Base-by-base conservation (phyloP, 2,329 filamentous ascomycete species). In the Fusarium cyanostomum region DNA sequence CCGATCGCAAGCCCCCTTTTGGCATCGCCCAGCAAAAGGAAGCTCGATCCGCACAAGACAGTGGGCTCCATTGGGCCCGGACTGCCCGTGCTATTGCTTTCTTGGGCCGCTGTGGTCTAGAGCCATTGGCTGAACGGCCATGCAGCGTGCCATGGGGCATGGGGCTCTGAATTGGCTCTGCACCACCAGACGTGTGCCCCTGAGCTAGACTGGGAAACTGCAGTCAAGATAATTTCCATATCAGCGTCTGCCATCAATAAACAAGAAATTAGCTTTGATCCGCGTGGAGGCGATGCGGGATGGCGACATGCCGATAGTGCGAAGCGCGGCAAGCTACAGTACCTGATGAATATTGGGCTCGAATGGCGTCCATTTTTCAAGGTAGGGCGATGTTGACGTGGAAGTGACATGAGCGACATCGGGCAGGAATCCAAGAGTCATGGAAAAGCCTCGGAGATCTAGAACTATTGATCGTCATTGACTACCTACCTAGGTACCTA, bases 301-400 rank as follows among this genome's bases (percentile, higher is more conserved):
- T 65, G 62, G 62, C 62, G 62, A 65, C 62, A 65, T 65, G 24
- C 58, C 53, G 58, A 52, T 58, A 54, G 48, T 63, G 62, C 57
- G 31, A 66, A 65, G 62, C 58, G 62, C 62, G 62, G 45, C 15
- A 66, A 59, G 41, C 62, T 42, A 49, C 43, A 11, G 27, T 2
- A 13, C 8, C n/a, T n/a, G n/a, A n/a, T n/a, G n/a, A n/a, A 51
- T 42, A 16, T 51, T 42, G 35, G 46, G 35, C 46, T 50, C n/a
- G 21, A 21, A 21, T 21, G 6, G 21, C n/a, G n/a, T n/a, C n/a
- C n/a, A n/a, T 21, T 4, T 4, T 21, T 21, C 21, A 21, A 21
- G 21, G 21, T 21, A 21, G 21, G 21, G 21, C 35, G 31, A 46
- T 52, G 38, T 66, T 50, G 44, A 56, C 64, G 56, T 56, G 27